Conservation (phyloP, 495 filamentous ascomycete species). For the Staphylotrichum longicolle region DNA sequence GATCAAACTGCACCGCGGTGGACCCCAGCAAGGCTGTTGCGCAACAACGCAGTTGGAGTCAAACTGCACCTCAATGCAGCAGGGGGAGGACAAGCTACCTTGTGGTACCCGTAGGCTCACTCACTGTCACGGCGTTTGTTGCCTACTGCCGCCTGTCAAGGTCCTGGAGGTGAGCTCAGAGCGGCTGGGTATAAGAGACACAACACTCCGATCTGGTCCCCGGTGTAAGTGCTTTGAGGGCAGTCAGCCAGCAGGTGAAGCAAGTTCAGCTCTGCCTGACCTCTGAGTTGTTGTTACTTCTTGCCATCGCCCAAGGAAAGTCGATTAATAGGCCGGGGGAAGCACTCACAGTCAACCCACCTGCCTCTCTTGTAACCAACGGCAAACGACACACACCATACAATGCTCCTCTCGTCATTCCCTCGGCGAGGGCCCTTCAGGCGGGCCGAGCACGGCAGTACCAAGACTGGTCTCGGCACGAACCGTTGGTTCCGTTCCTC, state of each 20-base stretch:
- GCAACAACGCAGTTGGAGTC: neutral
- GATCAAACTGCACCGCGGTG: conserved; percentile 11
- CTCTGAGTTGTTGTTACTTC: too few species aligned
- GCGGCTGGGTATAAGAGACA: neutral
- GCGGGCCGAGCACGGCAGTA: neutral
- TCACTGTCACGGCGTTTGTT: conserved; percentile 5
- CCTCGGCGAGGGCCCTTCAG: conserved; percentile 12
- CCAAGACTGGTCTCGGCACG: conserved; percentile 13
- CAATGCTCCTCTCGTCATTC: conserved; percentile 18
- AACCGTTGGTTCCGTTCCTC: conserved; percentile 23
- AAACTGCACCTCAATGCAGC: conserved; percentile 5
- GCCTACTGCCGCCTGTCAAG: neutral
- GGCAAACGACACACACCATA: too few species aligned
- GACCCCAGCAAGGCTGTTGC: neutral
- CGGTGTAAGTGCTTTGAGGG: too few species aligned
- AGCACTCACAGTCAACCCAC: neutral
- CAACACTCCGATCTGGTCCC: neutral
- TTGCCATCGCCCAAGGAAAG: too few species aligned
- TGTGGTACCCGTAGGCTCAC: neutral
- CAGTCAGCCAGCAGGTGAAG: too few species aligned
- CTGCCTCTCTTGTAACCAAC: neutral
- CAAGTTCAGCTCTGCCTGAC: too few species aligned
- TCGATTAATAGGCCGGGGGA: too few species aligned
- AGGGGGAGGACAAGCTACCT: neutral
- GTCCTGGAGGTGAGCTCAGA: neutral